These are phyloP conservation scores for Athelia sp. DNA, from an alignment of 1,284 basidiomycete genomes.

Conservation along the genomic window DNA sequence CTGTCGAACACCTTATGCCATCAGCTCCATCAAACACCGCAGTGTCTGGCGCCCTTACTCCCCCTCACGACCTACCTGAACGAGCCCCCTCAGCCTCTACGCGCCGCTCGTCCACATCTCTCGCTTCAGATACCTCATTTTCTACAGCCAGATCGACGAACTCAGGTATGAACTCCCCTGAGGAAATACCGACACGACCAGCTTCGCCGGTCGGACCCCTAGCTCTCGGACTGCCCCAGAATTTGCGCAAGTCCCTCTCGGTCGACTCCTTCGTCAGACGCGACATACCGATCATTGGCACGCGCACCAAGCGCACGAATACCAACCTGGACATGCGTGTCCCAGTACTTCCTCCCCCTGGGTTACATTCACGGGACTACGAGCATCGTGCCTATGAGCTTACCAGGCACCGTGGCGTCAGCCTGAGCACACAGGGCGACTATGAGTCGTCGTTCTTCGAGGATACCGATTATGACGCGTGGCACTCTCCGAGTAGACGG, in stretches of 20 bases:
- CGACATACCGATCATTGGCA: constrained; percentile 26
- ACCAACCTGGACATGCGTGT: constrained; percentile 14
- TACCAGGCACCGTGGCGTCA: constrained; percentile 43
- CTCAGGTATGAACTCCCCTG: constrained; percentile 12
- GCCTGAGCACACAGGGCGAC: constrained; percentile 44
- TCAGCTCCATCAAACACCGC: too few species aligned
- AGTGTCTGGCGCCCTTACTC: too few species aligned
- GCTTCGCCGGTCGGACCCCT: constrained; percentile 16
- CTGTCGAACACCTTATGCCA: too few species aligned
- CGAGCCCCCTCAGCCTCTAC: constrained; percentile 3
- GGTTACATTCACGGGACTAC: constrained; percentile 14
- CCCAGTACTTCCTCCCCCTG: constrained; percentile 24
- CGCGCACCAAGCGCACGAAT: constrained; percentile 31
- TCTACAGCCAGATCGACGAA: constrained; percentile 25
- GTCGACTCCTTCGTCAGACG: constrained; percentile 65
- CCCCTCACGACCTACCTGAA: constrained; percentile 4
- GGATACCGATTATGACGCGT: constrained; percentile 54
- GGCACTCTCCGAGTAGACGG: constrained; percentile 30
- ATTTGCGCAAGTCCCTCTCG: constrained; percentile 66
- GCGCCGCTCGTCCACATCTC: constrained; percentile 15
- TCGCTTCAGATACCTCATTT: constrained; percentile 28
- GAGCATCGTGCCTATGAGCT: constrained; percentile 4
- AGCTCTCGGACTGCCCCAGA: constrained; percentile 24
- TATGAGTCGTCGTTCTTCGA: constrained; percentile 31
- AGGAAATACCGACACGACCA: constrained; percentile 12